Evolutionary conservation across 441 rosid genomes (phyloP), one percentile per base, ranked within the genome.

Genomic region (Euphorbia schlechtendalii): DNA sequence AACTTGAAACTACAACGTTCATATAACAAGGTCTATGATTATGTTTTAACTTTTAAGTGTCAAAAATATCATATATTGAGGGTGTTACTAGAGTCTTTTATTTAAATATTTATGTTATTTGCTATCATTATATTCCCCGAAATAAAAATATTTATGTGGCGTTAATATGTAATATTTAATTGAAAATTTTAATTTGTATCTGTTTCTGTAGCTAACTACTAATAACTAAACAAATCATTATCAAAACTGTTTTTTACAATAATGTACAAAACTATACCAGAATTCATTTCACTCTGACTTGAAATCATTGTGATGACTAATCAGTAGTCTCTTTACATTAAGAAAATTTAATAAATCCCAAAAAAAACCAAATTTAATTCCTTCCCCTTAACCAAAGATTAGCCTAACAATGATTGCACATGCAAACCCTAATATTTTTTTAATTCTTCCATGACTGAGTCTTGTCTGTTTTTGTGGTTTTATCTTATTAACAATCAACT

Each of bases 331-430:
- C 34, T 32, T 32, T 32, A 32, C 3, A 32, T 32, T 32, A 32
- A 32, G 3, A 32, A 2, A 32, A 2, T 32, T 32, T n/a, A n/a
- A n/a, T n/a, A n/a, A n/a, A n/a, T n/a, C n/a, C n/a, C n/a, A n/a
- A n/a, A n/a, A n/a, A n/a, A 32, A 32, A 32, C 6, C 3, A 32
- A 32, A 32, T 32, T 20, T 38, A 66, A 61, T 70, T 57, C 62
- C 52, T 30, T 65, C 30, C 58, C 20, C 58, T 21, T 53, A 0
- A 56, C 46, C 77, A 69, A 71, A 74, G 77, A 76, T 72, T 78
- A 73, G 68, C 18, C 36, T 52, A 57, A 22, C 68, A 78, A 78
- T 76, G 78, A 76, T 78, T 78, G 81, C 85, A 81, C 85, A 68
- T 81, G 79, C 61, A 40, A 36, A 22, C 73, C 70, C 51, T 3